Conservation (phyloP, 202 grass and related monocot genomes). For the Bolboschoenoplectus hybrid region DNA sequence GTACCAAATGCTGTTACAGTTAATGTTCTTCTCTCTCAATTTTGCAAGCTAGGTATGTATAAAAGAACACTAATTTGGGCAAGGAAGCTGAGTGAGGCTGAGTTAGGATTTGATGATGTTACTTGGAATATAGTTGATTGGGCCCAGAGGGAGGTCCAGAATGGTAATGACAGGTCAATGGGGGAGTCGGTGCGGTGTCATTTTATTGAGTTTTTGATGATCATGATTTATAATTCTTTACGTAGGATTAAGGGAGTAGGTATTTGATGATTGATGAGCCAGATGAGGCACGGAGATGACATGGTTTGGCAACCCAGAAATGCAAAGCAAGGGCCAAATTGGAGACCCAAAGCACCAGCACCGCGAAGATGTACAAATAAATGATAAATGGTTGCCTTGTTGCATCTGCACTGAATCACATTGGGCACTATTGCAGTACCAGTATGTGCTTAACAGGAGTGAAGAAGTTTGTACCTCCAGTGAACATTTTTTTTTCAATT, state of each 20-base stretch:
- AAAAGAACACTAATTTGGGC: constrained; percentile 72
- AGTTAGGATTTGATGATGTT: constrained; percentile 76
- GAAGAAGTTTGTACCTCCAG: not conserved
- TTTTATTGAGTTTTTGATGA: constrained; percentile 92
- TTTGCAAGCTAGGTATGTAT: constrained; percentile 89
- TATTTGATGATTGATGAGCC: not conserved
- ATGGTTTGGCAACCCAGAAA: constrained; percentile 10
- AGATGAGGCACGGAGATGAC: not conserved
- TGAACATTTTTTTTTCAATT: not conserved
- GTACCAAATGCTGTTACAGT: constrained; percentile 74
- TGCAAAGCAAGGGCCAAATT: not conserved
- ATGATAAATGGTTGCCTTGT: not conserved
- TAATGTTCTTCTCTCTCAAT: constrained; percentile 86
- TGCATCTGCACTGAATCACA: not conserved
- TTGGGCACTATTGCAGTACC: not conserved
- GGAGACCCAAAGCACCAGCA: not conserved
- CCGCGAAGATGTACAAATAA: not conserved
- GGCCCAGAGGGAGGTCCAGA: constrained; percentile 59
- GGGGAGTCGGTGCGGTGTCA: constrained; percentile 55
- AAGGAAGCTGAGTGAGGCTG: constrained; percentile 63
- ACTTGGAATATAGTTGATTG: constrained; percentile 84
- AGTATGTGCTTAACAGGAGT: not conserved
- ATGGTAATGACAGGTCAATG: constrained; percentile 40
- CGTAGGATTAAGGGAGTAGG: constrained; percentile 35
- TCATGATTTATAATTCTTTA: constrained; percentile 62